Conservation (phyloP, 2,329 filamentous ascomycete species). For the Berkeleyomyces basicola region DNA sequence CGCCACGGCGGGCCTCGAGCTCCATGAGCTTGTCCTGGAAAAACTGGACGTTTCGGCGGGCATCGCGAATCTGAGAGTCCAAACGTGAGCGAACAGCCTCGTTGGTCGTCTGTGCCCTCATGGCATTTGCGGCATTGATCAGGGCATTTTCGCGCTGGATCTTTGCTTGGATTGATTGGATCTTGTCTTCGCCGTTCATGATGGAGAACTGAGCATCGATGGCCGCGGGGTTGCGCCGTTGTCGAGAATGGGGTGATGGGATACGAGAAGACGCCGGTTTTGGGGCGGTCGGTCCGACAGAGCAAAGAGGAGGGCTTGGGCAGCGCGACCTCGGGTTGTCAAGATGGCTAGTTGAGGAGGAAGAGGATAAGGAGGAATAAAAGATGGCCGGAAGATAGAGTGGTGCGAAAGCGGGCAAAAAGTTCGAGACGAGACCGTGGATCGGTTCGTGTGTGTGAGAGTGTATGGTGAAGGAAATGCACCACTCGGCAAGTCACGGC, state of each 20-base stretch:
- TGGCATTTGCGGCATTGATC: constrained; percentile 82
- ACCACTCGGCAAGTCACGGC: background rate
- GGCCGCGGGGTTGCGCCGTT: background rate
- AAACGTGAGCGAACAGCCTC: constrained; percentile 76
- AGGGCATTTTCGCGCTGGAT: constrained; percentile 94
- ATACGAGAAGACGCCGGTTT: background rate
- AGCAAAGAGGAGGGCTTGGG: background rate
- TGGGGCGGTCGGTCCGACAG: background rate
- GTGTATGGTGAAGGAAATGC: background rate
- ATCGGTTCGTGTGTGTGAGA: background rate
- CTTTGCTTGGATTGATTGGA: constrained; percentile 81
- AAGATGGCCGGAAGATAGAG: background rate
- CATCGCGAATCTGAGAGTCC: constrained; percentile 88
- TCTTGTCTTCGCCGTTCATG: constrained; percentile 48
- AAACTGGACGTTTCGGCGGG: constrained; percentile 83
- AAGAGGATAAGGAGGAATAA: background rate
- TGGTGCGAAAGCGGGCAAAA: background rate
- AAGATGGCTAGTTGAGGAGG: background rate
- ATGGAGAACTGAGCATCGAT: constrained; percentile 19
- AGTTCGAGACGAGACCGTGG: background rate
- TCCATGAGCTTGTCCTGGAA: constrained; percentile 85
- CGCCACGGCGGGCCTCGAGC: constrained; percentile 62
- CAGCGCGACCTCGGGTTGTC: background rate
- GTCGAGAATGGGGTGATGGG: background rate
- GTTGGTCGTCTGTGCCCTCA: constrained; percentile 94